Evolutionary conservation across 2,329 filamentous ascomycete genomes (phyloP).

Genomic region (Cercospora sp.): DNA sequence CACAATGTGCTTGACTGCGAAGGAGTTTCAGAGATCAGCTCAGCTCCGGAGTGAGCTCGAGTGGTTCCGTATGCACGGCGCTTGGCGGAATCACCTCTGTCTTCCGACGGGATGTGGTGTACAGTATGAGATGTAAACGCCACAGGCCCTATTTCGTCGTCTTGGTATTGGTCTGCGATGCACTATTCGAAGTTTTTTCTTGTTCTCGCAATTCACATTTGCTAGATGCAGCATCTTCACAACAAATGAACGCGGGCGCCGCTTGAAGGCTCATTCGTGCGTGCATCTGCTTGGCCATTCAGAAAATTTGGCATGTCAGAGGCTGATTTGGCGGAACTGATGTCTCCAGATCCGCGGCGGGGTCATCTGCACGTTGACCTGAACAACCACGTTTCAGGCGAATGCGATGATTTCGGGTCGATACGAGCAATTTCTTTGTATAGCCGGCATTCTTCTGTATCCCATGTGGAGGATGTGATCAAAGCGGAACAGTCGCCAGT

Average conservation of each 20-base stretch:
- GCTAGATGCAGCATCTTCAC: neutral
- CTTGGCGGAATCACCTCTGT: neutral
- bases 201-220: neutral
- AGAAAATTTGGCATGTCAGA: neutral
- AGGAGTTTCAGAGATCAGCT: neutral
- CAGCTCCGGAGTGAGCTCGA: neutral
- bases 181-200: neutral
- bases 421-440: neutral
- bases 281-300: neutral
- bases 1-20: neutral
- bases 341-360: neutral
- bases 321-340: neutral
- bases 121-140: neutral
- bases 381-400: neutral
- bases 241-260: neutral
- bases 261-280: neutral
- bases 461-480: neutral
- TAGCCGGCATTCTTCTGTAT: neutral
- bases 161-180: neutral
- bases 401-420: neutral
- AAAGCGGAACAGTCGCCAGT: neutral
- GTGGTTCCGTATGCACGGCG: conserved; percentile 3
- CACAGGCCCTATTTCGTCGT: neutral
- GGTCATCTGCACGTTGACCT: neutral
- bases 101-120: neutral